Percentiles rank a stretch among this genome's conserved stretches.
Conservation (phyloP, 495 filamentous ascomycete genomes). For the Entonaema liquescens region DNA sequence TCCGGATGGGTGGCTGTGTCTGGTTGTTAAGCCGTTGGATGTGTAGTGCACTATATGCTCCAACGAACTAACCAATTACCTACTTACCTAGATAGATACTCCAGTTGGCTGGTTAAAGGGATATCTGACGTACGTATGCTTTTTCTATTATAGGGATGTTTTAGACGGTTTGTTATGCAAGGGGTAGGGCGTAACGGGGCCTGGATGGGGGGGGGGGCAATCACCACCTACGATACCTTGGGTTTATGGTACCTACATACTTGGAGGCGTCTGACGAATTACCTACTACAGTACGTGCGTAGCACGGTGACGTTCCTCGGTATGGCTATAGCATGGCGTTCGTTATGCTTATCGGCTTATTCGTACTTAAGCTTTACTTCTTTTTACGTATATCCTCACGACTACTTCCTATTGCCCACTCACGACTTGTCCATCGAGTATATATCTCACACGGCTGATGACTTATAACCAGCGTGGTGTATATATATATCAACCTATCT, state of each 20-base stretch:
- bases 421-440: too few relatives aligned
- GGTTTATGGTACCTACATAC: too few relatives aligned
- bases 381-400: neutral
- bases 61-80: neutral
- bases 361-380: neutral
- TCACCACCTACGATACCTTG: neutral
- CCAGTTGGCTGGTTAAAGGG: too few relatives aligned
- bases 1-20: slow-evolving; percentile 89
- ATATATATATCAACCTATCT: neutral
- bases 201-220: too few relatives aligned
- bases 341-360: neutral
- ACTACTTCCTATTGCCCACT: too few relatives aligned
- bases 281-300: neutral
- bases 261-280: neutral
- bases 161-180: neutral
- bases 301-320: neutral
- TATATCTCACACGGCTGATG: neutral
- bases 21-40: slow-evolving; percentile 69
- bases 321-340: neutral
- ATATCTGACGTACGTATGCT: neutral
- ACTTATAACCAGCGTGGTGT: neutral
- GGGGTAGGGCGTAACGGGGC: neutral
- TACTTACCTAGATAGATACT: neutral
- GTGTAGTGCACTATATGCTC: slow-evolving; percentile 18
- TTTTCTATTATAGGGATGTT: neutral